These are phyloP conservation scores for Colletotrichum tanaceti DNA, from an alignment of 2,329 filamentous ascomycete species.

Conservation along the genomic window DNA sequence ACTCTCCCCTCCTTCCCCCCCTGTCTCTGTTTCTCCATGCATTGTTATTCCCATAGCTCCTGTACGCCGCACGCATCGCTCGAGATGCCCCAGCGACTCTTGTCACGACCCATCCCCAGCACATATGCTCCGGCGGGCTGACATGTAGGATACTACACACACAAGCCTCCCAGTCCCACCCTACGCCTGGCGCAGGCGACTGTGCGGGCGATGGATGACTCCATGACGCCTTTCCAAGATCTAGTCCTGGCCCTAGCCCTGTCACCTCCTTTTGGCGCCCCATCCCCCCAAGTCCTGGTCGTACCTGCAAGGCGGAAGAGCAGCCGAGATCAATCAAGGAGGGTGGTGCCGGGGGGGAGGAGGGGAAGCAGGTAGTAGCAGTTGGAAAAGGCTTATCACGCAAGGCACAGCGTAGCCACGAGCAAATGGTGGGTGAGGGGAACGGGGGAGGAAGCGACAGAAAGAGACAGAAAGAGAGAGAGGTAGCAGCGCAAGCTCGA, in stretches of 20 bases:
- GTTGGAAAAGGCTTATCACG: background rate
- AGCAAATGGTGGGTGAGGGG: background rate
- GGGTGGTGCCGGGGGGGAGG: background rate
- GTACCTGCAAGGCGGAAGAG: too few relatives aligned
- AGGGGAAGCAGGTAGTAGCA: background rate
- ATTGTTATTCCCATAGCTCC: background rate
- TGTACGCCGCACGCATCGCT: too few relatives aligned
- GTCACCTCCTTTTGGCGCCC: background rate
- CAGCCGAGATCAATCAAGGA: too few relatives aligned
- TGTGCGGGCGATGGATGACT: background rate
- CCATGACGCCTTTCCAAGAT: background rate
- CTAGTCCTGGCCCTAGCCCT: background rate
- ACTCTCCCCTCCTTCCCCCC: background rate
- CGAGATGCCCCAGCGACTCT: background rate
- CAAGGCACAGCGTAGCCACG: slow-evolving; percentile 1
- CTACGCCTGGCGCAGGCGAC: background rate
- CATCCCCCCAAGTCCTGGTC: background rate
- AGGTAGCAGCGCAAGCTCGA: background rate
- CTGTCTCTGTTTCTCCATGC: too few relatives aligned
- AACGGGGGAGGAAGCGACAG: background rate
- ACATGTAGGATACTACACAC: background rate
- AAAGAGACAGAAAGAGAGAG: background rate
- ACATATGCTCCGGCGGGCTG: background rate
- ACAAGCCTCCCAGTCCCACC: background rate
- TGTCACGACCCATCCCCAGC: background rate